phyloP scores from a whole-genome alignment of 371 early-diverging fungal species.

The Fennellomyces sp. region DNA sequence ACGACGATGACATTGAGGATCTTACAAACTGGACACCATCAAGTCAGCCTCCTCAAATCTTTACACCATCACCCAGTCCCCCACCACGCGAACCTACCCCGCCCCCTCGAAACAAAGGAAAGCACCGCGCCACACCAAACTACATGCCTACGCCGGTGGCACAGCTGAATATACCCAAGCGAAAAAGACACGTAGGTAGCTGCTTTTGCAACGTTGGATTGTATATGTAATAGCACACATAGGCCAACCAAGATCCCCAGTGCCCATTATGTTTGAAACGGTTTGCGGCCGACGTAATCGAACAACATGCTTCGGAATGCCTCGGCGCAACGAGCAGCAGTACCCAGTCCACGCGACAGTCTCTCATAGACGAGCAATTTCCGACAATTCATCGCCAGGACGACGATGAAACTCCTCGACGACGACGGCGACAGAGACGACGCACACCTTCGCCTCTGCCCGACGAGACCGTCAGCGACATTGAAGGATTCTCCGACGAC shows the following conservation, averaged over 20 bases:
- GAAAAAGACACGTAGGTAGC: background rate
- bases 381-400: background rate
- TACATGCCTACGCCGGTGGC: background rate
- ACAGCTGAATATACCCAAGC: slow-evolving; percentile 1
- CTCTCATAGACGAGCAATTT: background rate
- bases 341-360: background rate
- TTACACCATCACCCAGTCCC: slow-evolving; percentile 1
- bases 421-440: background rate
- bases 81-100: background rate
- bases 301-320: background rate
- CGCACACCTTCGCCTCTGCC: background rate
- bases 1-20: background rate
- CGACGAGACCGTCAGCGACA: background rate
- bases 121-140: background rate
- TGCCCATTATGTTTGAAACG: background rate
- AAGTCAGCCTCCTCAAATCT: background rate
- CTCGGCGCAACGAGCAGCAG: background rate
- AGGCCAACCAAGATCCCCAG: background rate
- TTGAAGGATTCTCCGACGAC: background rate
- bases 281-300: background rate
- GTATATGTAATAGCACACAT: background rate
- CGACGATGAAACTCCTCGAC: background rate
- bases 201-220: background rate
- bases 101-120: background rate
- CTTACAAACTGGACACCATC: background rate